phyloP scores from a whole-genome alignment of 352 stramenopile species.

The Pythium oligandrum region DNA sequence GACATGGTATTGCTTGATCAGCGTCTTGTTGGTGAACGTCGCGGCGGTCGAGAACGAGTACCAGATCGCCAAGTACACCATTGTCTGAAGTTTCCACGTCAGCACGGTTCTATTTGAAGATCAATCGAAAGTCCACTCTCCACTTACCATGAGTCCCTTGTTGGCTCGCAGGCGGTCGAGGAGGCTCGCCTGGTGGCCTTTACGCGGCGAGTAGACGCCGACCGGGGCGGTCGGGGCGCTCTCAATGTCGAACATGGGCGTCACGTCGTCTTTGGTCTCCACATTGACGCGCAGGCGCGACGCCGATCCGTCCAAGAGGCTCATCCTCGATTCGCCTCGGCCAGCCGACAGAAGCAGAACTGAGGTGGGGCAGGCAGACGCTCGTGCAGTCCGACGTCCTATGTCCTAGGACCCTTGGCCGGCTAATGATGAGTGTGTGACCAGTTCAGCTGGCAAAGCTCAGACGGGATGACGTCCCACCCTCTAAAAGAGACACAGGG shows the following conservation, averaged over 20 bases:
- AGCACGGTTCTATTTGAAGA: background rate
- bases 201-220: constrained; percentile 19
- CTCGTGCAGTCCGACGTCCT: too few species aligned
- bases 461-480: too few species aligned
- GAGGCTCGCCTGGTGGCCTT: constrained; percentile 17
- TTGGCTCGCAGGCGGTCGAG: constrained; percentile 20
- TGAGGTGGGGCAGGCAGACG: too few species aligned
- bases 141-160: constrained; percentile 21
- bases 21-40: constrained; percentile 83
- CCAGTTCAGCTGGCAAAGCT: constrained; percentile 1
- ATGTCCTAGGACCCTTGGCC: too few species aligned
- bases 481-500: too few species aligned
- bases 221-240: too few species aligned
- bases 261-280: background rate
- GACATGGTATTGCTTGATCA: constrained; percentile 86
- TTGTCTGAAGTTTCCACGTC: constrained; percentile 22
- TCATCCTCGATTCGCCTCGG: constrained; percentile 1
- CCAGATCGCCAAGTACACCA: constrained; percentile 52
- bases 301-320: constrained; percentile 13
- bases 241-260: too few species aligned
- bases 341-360: too few species aligned
- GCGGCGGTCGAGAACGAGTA: constrained; percentile 77
- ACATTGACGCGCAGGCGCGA: constrained; percentile 13
- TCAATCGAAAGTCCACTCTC: background rate
- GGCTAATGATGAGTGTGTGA: background rate